Conservation (phyloP, 805 yeast genomes). For the Maudiozyma barnettii region DNA sequence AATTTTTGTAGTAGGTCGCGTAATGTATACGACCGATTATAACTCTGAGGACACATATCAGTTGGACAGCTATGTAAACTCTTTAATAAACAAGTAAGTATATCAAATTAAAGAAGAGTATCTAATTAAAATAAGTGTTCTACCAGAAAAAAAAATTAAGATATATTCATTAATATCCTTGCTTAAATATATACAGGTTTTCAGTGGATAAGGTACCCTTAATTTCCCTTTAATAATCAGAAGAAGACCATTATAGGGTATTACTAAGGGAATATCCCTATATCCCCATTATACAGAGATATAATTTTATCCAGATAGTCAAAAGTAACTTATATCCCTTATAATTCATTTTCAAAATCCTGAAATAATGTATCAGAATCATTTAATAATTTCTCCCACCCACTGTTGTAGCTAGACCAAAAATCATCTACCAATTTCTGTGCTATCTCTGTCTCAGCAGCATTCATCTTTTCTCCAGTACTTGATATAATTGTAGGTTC, state of each 20-base stretch:
- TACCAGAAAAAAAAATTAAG: too few relatives aligned
- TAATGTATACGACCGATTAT: not conserved
- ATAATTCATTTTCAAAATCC: constrained; percentile 1
- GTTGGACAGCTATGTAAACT: too few relatives aligned
- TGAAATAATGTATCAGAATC: constrained; percentile 3
- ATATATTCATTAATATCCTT: too few relatives aligned
- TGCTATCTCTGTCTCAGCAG: constrained; percentile 5
- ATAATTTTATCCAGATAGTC: too few relatives aligned
- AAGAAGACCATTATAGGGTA: not conserved
- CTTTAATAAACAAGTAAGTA: too few relatives aligned
- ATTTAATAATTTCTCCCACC: constrained; percentile 15
- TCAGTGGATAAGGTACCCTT: not conserved
- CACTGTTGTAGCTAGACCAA: constrained; percentile 17
- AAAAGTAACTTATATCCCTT: too few relatives aligned
- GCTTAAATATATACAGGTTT: too few relatives aligned
- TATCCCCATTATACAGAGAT: too few relatives aligned
- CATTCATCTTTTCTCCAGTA: not conserved
- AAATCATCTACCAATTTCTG: constrained; percentile 17
- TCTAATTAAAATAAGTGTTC: too few relatives aligned
- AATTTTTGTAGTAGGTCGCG: constrained; percentile 33
- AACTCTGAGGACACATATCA: not conserved
- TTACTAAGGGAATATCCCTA: too few relatives aligned
- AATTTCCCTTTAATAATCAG: not conserved
- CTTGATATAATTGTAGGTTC: not conserved
- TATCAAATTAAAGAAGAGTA: too few relatives aligned